A percentile compares a stretch with the other conserved stretches of the same genome.
Evolutionary conservation across 495 filamentous ascomycete species (phyloP).

Genomic region (Xylaria curta): DNA sequence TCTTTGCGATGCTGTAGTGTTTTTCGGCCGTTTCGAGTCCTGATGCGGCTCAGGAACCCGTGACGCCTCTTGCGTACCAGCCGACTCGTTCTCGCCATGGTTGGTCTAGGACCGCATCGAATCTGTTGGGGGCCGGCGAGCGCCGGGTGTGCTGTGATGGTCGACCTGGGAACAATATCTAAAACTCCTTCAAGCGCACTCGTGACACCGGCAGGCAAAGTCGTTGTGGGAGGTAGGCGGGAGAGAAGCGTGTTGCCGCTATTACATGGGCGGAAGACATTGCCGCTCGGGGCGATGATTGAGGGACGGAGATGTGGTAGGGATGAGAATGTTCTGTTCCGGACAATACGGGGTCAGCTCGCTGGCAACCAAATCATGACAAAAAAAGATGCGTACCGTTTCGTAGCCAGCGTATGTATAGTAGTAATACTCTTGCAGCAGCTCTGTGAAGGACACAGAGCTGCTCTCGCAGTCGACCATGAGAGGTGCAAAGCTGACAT

Average conservation of each 20-base stretch:
- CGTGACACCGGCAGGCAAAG: slow-evolving; percentile 18
- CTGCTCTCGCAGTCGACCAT: slow-evolving; percentile 19
- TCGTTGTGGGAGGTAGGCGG: slow-evolving; percentile 24
- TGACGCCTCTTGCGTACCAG: slow-evolving; percentile 56
- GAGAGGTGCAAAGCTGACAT: slow-evolving; percentile 23
- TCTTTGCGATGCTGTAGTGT: slow-evolving; percentile 44
- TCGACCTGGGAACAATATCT: slow-evolving; percentile 47
- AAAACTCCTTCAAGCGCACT: slow-evolving; percentile 23
- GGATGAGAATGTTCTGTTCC: slow-evolving; percentile 46
- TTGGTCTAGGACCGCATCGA: slow-evolving; percentile 54
- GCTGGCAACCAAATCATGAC: no score
- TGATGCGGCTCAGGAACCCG: slow-evolving; percentile 52
- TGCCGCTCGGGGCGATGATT: slow-evolving; percentile 28
- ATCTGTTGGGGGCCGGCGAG: slow-evolving; percentile 47
- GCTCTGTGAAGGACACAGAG: slow-evolving; percentile 14
- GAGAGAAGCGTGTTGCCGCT: slow-evolving; percentile 25
- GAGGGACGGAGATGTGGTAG: slow-evolving; percentile 51
- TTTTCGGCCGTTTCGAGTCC: slow-evolving; percentile 47
- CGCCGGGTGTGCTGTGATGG: slow-evolving; percentile 49
- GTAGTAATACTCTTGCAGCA: slow-evolving; percentile 4
- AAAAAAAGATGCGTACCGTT: slow-evolving; percentile 20
- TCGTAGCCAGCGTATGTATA: slow-evolving; percentile 20
- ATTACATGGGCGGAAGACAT: slow-evolving; percentile 39
- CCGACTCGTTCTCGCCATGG: slow-evolving; percentile 48
- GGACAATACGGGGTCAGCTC: not conserved